These are phyloP conservation scores for Alternaria sp. DNA, from an alignment of 2,329 filamentous ascomycete genomes.

Conservation along the genomic window DNA sequence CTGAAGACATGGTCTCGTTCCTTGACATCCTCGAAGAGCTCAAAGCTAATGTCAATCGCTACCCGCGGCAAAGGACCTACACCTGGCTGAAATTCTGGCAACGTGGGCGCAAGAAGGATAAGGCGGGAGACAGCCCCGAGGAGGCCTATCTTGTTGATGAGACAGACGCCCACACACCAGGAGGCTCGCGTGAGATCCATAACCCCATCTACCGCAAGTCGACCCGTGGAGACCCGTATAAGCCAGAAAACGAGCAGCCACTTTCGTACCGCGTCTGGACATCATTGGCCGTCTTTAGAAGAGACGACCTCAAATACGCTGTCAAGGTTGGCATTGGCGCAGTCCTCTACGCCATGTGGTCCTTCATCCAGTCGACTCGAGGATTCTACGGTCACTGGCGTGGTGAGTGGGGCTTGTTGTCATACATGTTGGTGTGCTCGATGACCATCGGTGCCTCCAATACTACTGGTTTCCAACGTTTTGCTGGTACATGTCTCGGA, in stretches of 20 bases:
- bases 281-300: constrained; percentile 62
- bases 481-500: constrained; percentile 84
- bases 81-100: constrained; percentile 85
- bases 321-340: constrained; percentile 94
- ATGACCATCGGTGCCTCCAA: constrained; percentile 98
- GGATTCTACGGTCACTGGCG: constrained; percentile 86
- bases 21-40: constrained; percentile 85
- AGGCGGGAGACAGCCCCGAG: constrained; percentile 30
- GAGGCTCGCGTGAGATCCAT: constrained; percentile 44
- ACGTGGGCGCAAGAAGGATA: constrained; percentile 24
- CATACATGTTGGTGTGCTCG: constrained; percentile 96
- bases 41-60: constrained; percentile 71
- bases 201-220: constrained; percentile 41
- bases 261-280: constrained; percentile 60
- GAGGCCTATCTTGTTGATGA: constrained; percentile 33
- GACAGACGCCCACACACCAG: constrained; percentile 31
- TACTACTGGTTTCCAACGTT: constrained; percentile 85
- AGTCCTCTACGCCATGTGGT: constrained; percentile 84
- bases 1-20: constrained; percentile 84
- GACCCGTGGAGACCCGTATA: constrained; percentile 36
- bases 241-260: constrained; percentile 36
- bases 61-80: constrained; percentile 72
- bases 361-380: constrained; percentile 79
- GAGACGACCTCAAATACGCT: constrained; percentile 77
- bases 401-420: constrained; percentile 94